Evolutionary conservation across 768 basidiomycete species (phyloP), one percentile per base, ranked within the genome.

Genomic region (Boletus pseudopeckii): DNA sequence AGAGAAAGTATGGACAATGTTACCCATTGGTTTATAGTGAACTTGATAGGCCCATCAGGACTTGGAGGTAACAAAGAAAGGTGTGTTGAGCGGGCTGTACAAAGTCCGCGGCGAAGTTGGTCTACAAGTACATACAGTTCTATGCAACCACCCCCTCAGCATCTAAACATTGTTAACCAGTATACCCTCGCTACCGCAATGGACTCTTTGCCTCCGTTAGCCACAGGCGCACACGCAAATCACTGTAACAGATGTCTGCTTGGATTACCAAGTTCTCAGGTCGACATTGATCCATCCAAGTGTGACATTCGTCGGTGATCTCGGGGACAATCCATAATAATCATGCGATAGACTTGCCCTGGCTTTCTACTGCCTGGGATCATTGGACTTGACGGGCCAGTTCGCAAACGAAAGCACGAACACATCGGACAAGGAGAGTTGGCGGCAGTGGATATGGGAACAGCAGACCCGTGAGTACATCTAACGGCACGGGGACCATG

Each of bases 391-490:
- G 30, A 77, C 93, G 10, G 83, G 78, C 3, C 65, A 77, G 6
- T 67, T 77, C 26, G 62, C 70, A 8, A 41, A 45, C 36, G 58
- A 59, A 5, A 80, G 80, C 58, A 77, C 77, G 1, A 77, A 66
- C 9, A 65, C 75, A 7, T 60, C 65, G 15, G 84, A 93, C 58
- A 80, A 80, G n/a, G 69, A 80, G 39, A 67, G 67, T 0, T 96
- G 89, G 87, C 74, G 73, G 44, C 76, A 83, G 50, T 98, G 95
- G 95, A 80, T 98, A 45, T 99, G 95, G 92, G 80, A 77, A 20
- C 86, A 94, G 67, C 90, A 97, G 60, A 81, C 78, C 40, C 71
- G 90, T 88, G 48, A 58, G 58, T 46, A 45, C 22, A 61, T 53
- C 39, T 44, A 22, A 54, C 18, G 42, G 34, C 34, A 30, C 48